Base-by-base conservation (phyloP, 768 basidiomycete genomes). In the Leccinum subtestaceum region DNA sequence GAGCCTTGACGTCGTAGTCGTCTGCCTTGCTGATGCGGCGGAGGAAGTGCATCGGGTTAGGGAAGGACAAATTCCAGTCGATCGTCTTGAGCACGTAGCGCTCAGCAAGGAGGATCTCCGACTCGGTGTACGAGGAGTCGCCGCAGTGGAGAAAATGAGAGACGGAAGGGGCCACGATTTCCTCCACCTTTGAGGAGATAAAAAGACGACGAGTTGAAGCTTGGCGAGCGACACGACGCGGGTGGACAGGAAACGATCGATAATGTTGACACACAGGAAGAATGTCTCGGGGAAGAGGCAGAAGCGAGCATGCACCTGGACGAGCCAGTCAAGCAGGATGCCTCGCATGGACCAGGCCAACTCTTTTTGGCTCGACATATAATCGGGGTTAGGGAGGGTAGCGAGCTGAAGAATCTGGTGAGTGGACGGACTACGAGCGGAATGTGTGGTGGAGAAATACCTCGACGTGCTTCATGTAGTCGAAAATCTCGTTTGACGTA, bases 21-120 rank as follows among this genome's bases (percentile, higher is more conserved):
- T 98, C 95, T 3, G 94, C 95, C 76, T 97, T 98, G 77, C 91
- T 93, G 57, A 92, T 87, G 34, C 95, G 81, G 40, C 95, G 80
- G 45, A 97, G 80, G 80, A 89, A 97, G 63, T 91, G 86, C 76
- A 98, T 86, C 2, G 94, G 93, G 62, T 91, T 93, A 29, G 95
- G 91, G 69, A 86, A 91, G 59, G 86, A 83, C 61, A 97, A 69
- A 70, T 95, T 88, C 85, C 91, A 98, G 29, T 90, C 85, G 55
- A 97, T 76, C 9, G 89, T 90, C 70, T 88, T 87, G 50, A 97
- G 78, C 55, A 98, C 84, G 67, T 95, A 96, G 60, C 87, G 80
- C 75, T 98, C 95, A 2, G 95, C 94, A 53, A 89, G 86, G 58
- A 93, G 82, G 59, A 98, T 89, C 65, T 97, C 93, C 0, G 86